Evolutionary conservation across 2,329 filamentous ascomycete species (phyloP).

Genomic region (Byssochlamys sp.): DNA sequence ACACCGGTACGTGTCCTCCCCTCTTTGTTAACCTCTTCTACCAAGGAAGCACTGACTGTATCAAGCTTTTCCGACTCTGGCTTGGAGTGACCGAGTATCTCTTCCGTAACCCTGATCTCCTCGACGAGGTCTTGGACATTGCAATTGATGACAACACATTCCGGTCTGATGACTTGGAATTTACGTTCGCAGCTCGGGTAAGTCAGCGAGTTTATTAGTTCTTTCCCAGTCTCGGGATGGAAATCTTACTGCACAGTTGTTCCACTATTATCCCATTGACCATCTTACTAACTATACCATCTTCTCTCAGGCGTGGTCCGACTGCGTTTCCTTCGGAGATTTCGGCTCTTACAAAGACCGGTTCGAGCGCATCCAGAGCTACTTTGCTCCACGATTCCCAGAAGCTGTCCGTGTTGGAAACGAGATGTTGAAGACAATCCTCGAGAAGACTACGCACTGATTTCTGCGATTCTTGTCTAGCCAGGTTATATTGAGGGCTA

Average conservation of each 20-base stretch:
- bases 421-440: constrained; percentile 91
- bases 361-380: constrained; percentile 79
- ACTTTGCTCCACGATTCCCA: constrained; percentile 81
- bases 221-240: neutral
- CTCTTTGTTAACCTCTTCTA: neutral
- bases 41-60: neutral
- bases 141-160: constrained; percentile 85
- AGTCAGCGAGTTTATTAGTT: constrained; percentile 13
- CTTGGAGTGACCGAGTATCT: constrained; percentile 94
- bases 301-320: constrained; percentile 65
- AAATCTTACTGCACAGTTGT: neutral
- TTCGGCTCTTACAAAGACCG: constrained; percentile 88
- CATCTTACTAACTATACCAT: constrained; percentile 1
- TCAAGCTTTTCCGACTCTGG: constrained; percentile 78
- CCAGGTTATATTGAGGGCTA: neutral
- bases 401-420: constrained; percentile 84
- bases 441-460: constrained; percentile 57
- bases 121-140: constrained; percentile 76
- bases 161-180: constrained; percentile 90
- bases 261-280: neutral
- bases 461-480: neutral
- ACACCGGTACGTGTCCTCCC: constrained; percentile 55
- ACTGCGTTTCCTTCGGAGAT: constrained; percentile 80
- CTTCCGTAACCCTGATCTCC: constrained; percentile 69
- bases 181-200: constrained; percentile 83